These are phyloP conservation scores for Leccinum longicurvipes DNA, from an alignment of 768 basidiomycete genomes.

Conservation along the genomic window DNA sequence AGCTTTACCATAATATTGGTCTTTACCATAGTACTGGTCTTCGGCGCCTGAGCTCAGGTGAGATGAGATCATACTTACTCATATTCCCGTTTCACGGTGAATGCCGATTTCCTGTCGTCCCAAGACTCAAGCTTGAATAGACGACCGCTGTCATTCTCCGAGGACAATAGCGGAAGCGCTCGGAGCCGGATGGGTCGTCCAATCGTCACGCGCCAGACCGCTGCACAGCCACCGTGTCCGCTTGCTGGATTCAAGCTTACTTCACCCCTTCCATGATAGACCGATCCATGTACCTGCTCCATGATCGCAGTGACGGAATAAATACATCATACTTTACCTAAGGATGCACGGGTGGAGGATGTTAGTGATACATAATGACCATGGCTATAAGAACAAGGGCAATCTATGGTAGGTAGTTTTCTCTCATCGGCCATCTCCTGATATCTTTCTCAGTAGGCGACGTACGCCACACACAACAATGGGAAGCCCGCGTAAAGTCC, in stretches of 20 bases:
- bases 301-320: background rate
- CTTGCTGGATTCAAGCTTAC: background rate
- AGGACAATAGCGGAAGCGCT: background rate
- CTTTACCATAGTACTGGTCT: no score
- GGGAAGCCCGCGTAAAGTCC: slow-evolving; percentile 93
- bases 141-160: background rate
- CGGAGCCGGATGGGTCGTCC: no score
- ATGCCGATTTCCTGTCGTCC: background rate
- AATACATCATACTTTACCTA: background rate
- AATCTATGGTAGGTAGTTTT: background rate
- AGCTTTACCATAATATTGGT: no score
- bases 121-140: no score
- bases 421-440: slow-evolving; percentile 4
- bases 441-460: slow-evolving; percentile 44
- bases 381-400: background rate
- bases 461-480: slow-evolving; percentile 78
- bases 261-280: no score
- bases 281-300: no score
- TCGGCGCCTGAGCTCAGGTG: no score
- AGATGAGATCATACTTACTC: background rate
- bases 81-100: background rate
- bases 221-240: no score
- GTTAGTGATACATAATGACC: background rate
- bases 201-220: no score
- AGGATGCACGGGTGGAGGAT: background rate